Percentiles rank a stretch among this genome's conserved stretches.
Evolutionary conservation across 164 flowering plant genomes (phyloP).

Genomic region (Vitis amurensis): DNA sequence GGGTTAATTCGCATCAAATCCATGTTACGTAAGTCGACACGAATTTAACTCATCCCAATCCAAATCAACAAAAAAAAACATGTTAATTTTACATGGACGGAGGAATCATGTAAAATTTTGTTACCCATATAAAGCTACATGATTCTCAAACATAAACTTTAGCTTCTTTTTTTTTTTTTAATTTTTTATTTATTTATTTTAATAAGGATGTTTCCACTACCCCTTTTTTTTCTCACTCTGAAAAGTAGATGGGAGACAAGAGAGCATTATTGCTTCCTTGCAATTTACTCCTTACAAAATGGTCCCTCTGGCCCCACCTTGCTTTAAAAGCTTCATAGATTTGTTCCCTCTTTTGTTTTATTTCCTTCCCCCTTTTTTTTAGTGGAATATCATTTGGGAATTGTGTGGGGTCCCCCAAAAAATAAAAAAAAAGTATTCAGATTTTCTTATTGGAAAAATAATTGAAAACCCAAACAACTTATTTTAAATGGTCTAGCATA

Average conservation of each 20-base stretch:
- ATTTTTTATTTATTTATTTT: background rate
- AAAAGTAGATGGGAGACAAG: constrained; percentile 11
- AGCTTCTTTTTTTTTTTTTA: background rate
- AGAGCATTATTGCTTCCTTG: constrained; percentile 18
- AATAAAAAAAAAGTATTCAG: background rate
- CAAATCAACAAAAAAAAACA: too few species aligned
- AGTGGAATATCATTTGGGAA: constrained; percentile 1
- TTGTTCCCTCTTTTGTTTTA: constrained; percentile 7
- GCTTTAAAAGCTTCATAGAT: background rate
- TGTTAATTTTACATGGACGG: too few species aligned
- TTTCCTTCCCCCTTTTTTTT: background rate
- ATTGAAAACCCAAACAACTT: background rate
- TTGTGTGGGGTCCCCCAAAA: background rate
- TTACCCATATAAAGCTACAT: background rate
- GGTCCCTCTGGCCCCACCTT: constrained; percentile 9
- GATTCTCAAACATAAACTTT: background rate
- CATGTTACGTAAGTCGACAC: too few species aligned
- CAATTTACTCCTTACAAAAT: constrained; percentile 8
- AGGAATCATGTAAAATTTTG: too few species aligned
- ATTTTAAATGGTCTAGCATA: too few species aligned
- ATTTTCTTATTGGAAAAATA: background rate
- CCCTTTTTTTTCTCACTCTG: background rate
- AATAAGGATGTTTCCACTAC: background rate
- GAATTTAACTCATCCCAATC: too few species aligned
- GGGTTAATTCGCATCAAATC: too few species aligned